Base-by-base conservation (phyloP, 2,329 filamentous ascomycete species). In the Cladosporium cucumerinum region DNA sequence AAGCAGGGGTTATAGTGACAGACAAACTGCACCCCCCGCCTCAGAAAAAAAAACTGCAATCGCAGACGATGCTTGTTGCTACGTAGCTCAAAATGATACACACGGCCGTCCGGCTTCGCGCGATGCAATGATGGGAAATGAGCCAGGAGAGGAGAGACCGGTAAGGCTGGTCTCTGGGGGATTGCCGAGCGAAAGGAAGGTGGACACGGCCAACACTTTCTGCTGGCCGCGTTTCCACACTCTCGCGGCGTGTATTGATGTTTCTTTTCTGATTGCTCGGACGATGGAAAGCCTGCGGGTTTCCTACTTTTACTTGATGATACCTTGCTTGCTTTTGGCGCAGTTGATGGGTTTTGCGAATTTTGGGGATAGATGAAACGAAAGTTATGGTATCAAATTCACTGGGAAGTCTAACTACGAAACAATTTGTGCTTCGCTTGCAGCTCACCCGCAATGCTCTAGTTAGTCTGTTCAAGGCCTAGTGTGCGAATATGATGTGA, bases 61-160 rank as follows among this genome's bases (percentile, higher is more conserved):
- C 51, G 18, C 26, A 12, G 51, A 54, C 10, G 51, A 32, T 21
- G 26, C 39, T 43, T 58, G 16, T n/a, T 43, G 46, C 59, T 61
- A 52, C 59, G 30, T 61, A 61, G 48, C 59, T 52, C 48, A 52
- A 32, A 32, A 61, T 43, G 59, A 61, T 54, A 61, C 32, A 52
- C 58, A 61, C 59, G 59, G 48, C 59, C 59, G 48, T n/a, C 28
- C n/a, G 32, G 16, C 26, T 54, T 54, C 39, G n/a, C 39, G 39
- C 39, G 39, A 46, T 10, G 39, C 18, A 30, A 54, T 5, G 26
- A 54, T 21, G 51, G 51, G 26, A 52, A 12, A 46, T 46, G 39
- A 11, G 39, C n/a, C 39, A 46, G 39, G 39, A 21, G 39, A 46
- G 39, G 39, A 46, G n/a, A 46, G 39, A 46, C 39, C 39, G 39